Evolutionary conservation across 371 early-diverging fungal species (phyloP).

Genomic region (Syncephalastrum contaminatum): DNA sequence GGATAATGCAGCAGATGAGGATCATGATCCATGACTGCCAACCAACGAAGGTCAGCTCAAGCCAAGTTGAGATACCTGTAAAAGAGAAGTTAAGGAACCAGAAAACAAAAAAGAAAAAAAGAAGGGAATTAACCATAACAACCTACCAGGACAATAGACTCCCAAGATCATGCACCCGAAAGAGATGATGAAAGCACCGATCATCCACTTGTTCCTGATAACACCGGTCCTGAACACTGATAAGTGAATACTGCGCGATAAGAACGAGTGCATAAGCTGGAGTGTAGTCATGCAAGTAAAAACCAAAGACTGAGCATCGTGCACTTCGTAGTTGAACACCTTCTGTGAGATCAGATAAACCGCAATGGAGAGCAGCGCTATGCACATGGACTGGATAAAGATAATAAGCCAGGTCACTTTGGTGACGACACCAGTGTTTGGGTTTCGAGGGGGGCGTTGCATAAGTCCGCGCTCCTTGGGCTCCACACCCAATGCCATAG

Average conservation of each 20-base stretch:
- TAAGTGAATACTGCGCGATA: conserved; percentile 66
- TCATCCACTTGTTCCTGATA: conserved; percentile 73
- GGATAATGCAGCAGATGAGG: conserved; percentile 63
- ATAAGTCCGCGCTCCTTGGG: conserved; percentile 74
- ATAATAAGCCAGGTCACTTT: conserved; percentile 31
- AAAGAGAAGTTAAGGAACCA: background rate
- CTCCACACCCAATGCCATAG: conserved; percentile 81
- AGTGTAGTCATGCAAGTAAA: conserved; percentile 75
- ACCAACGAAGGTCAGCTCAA: conserved; percentile 64
- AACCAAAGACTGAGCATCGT: conserved; percentile 28
- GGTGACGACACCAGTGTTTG: conserved; percentile 57
- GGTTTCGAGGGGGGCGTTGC: conserved; percentile 73
- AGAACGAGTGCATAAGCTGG: conserved; percentile 80
- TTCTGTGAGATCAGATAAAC: conserved; percentile 55
- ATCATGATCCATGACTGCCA: conserved; percentile 78
- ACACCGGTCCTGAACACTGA: conserved; percentile 75
- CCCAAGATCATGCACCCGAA: conserved; percentile 69
- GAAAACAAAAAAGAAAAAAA: conserved; percentile 1
- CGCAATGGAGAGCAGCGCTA: conserved; percentile 60
- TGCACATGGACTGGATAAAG: conserved; percentile 37
- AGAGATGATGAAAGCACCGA: conserved; percentile 65
- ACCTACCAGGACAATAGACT: conserved; percentile 65
- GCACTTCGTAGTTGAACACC: conserved; percentile 27
- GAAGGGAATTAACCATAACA: background rate
- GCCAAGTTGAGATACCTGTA: conserved; percentile 47